These are phyloP conservation scores for Salix brachista DNA, from an alignment of 345 rosid genomes.

Conservation along the genomic window DNA sequence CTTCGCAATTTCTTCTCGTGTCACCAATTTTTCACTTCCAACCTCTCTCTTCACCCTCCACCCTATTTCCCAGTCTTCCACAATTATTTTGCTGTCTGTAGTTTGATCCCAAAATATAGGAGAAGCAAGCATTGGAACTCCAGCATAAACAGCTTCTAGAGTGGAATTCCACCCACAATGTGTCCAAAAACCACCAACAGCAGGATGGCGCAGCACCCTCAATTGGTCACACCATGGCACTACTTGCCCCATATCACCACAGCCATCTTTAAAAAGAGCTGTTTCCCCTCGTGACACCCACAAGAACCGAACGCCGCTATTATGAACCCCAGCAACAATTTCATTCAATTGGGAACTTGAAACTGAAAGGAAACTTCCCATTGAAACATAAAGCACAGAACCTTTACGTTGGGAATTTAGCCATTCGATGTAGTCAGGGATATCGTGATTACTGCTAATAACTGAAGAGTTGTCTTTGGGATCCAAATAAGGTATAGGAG, in stretches of 20 bases:
- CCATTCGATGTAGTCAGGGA: constrained; percentile 13
- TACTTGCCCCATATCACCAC: constrained; percentile 9
- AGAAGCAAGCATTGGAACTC: constrained; percentile 25
- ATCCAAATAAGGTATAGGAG: constrained; percentile 14
- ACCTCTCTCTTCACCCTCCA: constrained; percentile 12
- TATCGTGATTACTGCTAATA: too few species aligned
- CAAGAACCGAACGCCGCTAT: constrained; percentile 16
- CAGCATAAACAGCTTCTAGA: constrained; percentile 22
- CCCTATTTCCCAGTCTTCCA: constrained; percentile 26
- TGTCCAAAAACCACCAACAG: constrained; percentile 29
- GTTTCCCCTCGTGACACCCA: constrained; percentile 18
- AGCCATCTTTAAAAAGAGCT: neutral
- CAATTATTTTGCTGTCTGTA: constrained; percentile 13
- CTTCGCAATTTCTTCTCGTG: constrained; percentile 15
- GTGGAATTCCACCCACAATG: constrained; percentile 34
- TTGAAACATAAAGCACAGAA: constrained; percentile 24
- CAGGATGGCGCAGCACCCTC: constrained; percentile 21
- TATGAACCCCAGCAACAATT: constrained; percentile 11
- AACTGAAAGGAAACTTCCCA: constrained; percentile 28
- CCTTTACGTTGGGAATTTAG: constrained; percentile 16
- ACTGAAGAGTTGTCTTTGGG: neutral
- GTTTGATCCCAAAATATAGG: constrained; percentile 29
- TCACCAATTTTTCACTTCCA: neutral
- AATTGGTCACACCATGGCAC: constrained; percentile 33
- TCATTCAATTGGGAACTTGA: constrained; percentile 20